Conservation (phyloP, 805 yeast species). For the Saccharomycopsis oosterbeekiorum region DNA sequence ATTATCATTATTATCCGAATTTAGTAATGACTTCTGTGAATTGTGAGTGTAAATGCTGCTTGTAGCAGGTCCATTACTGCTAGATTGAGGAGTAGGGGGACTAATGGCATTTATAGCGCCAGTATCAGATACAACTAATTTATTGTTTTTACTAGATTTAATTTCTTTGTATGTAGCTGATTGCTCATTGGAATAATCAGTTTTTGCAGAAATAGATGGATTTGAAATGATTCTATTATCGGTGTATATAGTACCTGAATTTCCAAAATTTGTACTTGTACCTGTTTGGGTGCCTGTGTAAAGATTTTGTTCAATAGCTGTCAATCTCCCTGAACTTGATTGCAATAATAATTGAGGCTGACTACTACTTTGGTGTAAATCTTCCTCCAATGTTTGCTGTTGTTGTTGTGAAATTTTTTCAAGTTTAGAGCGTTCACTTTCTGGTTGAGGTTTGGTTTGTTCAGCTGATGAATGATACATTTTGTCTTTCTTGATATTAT, state of each 20-base stretch:
- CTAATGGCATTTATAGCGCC: not conserved
- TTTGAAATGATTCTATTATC: not conserved
- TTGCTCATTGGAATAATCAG: not conserved
- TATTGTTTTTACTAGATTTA: not conserved
- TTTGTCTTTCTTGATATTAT: not conserved
- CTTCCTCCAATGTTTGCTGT: not conserved
- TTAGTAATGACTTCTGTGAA: not conserved
- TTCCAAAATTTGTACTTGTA: not conserved
- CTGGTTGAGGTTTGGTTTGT: not conserved
- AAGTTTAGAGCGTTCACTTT: not conserved
- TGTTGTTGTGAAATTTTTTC: not conserved
- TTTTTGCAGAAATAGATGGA: not conserved
- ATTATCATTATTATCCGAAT: not conserved
- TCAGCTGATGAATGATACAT: not conserved
- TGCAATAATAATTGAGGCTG: not conserved
- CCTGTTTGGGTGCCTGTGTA: not conserved
- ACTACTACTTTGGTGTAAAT: not conserved
- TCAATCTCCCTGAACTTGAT: not conserved
- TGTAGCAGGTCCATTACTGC: not conserved
- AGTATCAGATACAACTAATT: not conserved
- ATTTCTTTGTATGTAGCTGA: not conserved
- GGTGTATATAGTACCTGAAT: not conserved
- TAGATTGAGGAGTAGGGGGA: not conserved
- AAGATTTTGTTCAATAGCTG: not conserved
- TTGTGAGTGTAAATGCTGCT: not conserved